These are phyloP conservation scores for Syzygium malaccense DNA, from an alignment of 441 rosid species.

Conservation along the genomic window DNA sequence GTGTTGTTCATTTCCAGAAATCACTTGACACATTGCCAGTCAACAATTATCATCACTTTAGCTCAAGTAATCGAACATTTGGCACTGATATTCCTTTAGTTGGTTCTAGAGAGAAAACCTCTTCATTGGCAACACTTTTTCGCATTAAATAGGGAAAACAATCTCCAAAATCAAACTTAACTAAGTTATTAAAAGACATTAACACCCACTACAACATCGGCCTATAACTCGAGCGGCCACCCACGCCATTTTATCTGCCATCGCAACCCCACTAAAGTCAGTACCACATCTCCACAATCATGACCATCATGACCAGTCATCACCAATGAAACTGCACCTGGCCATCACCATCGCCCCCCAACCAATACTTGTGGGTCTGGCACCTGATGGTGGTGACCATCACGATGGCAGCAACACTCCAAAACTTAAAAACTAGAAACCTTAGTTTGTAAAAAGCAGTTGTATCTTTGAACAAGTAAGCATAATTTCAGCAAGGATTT, in stretches of 20 bases:
- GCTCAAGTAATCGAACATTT: neutral
- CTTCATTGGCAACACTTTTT: neutral
- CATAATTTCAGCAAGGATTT: neutral
- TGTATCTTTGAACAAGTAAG: neutral
- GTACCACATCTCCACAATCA: neutral
- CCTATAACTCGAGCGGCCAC: neutral
- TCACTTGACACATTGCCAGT: neutral
- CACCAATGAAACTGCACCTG: neutral
- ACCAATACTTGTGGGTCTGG: neutral
- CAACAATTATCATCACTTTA: neutral
- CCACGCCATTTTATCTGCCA: neutral
- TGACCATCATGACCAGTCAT: neutral
- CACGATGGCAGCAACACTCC: neutral
- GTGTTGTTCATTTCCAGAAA: neutral
- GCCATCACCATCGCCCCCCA: neutral
- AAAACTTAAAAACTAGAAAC: neutral
- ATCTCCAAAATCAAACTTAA: neutral
- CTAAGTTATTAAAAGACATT: neutral
- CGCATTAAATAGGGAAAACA: neutral
- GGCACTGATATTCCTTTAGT: neutral
- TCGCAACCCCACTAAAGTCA: neutral
- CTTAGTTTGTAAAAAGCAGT: neutral
- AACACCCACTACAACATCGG: neutral
- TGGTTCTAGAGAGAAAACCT: neutral
- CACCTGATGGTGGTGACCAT: neutral